Percentiles rank a stretch among this genome's conserved stretches.
Evolutionary conservation across 768 basidiomycete species (phyloP).

Genomic region (Infundibulicybe gibba): DNA sequence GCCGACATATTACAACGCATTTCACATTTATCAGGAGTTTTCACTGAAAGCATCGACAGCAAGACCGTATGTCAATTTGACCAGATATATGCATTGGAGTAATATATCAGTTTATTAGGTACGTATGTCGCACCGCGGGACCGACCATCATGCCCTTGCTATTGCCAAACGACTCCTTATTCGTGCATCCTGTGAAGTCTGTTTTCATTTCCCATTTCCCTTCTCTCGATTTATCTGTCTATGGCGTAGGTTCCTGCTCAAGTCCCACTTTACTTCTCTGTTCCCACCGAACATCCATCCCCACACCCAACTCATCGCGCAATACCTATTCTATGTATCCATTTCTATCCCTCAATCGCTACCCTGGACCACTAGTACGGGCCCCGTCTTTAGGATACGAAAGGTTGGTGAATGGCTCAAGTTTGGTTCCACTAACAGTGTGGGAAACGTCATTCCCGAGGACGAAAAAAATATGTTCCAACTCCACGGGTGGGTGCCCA

Average conservation of each 20-base stretch:
- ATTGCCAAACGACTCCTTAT: conserved; percentile 50
- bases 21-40: conserved; percentile 66
- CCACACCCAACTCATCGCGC: conserved; percentile 24
- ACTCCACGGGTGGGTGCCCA: neutral
- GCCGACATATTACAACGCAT: conserved; percentile 54
- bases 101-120: conserved; percentile 35
- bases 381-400: conserved; percentile 54
- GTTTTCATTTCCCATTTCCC: conserved; percentile 7
- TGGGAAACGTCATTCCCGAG: conserved; percentile 27
- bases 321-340: conserved; percentile 65
- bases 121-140: conserved; percentile 46
- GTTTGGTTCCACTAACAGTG: conserved; percentile 25
- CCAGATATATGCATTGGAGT: conserved; percentile 4
- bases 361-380: conserved; percentile 42
- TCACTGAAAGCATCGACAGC: conserved; percentile 48
- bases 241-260: conserved; percentile 6
- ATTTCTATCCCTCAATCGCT: conserved; percentile 47
- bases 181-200: conserved; percentile 51
- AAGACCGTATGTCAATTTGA: conserved; percentile 36
- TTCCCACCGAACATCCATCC: conserved; percentile 20
- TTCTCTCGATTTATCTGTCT: neutral
- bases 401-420: conserved; percentile 61
- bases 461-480: conserved; percentile 25
- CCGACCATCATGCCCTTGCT: conserved; percentile 29
- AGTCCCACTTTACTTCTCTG: conserved; percentile 10